phyloP scores from a whole-genome alignment of 495 filamentous ascomycete species.

The Elaphomyces granulatus region DNA sequence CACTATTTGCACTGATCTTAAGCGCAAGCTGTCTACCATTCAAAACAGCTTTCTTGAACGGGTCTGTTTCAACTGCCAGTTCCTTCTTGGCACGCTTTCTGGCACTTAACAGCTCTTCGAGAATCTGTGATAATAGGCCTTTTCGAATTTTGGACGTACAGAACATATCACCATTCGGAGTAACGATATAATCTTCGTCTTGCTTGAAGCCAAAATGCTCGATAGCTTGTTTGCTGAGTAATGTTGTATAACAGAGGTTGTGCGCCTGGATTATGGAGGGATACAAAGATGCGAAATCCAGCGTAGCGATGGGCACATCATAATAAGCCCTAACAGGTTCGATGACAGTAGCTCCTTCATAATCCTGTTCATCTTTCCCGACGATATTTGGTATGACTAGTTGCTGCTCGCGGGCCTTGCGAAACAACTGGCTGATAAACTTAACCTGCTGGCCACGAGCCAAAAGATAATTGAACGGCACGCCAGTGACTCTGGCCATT shows the following conservation, averaged over 20 bases:
- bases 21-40: conserved; percentile 95
- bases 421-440: conserved; percentile 93
- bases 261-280: conserved; percentile 98
- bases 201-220: conserved; percentile 60
- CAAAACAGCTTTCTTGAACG: conserved; percentile 93
- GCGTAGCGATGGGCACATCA: conserved; percentile 82
- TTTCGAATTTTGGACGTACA: conserved; percentile 79
- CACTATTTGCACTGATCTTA: conserved; percentile 95
- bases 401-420: conserved; percentile 81
- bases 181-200: conserved; percentile 91
- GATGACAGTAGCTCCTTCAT: conserved; percentile 96
- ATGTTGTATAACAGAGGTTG: conserved; percentile 95
- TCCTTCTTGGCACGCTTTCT: conserved; percentile 91
- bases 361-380: conserved; percentile 59
- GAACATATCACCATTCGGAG: conserved; percentile 88
- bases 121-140: conserved; percentile 83
- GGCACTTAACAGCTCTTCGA: conserved; percentile 78
- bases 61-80: conserved; percentile 77
- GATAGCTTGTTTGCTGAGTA: conserved; percentile 66
- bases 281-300: conserved; percentile 98
- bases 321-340: conserved; percentile 89
- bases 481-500: conserved; percentile 98
- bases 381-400: conserved; percentile 82
- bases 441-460: conserved; percentile 92
- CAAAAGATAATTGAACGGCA: conserved; percentile 91